Evolutionary conservation across 176 grass and related monocot genomes (phyloP).

Genomic region (Tillandsia fasciculata): DNA sequence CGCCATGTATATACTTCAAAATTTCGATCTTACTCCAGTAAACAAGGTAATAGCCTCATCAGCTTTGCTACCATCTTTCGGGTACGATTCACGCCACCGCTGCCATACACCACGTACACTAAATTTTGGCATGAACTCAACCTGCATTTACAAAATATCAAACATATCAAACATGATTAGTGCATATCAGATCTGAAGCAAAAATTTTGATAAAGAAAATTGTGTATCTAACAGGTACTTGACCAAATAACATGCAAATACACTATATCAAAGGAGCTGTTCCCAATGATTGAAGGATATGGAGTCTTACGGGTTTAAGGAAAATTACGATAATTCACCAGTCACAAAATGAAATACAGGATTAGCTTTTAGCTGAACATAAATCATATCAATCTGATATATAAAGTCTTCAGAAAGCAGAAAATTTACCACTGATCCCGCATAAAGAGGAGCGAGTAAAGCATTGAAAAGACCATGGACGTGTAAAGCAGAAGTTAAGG

Average conservation of each 20-base stretch:
- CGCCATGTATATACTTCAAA: background rate
- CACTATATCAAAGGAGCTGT: no score
- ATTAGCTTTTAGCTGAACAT: background rate
- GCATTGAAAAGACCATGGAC: conserved; percentile 98
- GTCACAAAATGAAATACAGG: conserved; percentile 7
- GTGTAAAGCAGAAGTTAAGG: conserved; percentile 86
- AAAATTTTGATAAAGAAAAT: background rate
- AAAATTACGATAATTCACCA: background rate
- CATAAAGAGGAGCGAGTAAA: conserved; percentile 84
- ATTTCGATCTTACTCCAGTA: conserved; percentile 57
- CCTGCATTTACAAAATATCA: conserved; percentile 36
- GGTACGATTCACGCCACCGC: conserved; percentile 88
- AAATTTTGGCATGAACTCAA: conserved; percentile 95
- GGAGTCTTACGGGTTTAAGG: background rate
- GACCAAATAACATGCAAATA: background rate
- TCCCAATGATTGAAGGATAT: background rate
- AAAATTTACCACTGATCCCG: conserved; percentile 73
- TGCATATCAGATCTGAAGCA: background rate
- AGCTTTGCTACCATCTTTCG: conserved; percentile 34
- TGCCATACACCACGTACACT: conserved; percentile 91
- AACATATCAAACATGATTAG: conserved; percentile 17
- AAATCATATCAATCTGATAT: background rate
- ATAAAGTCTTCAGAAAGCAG: conserved; percentile 14
- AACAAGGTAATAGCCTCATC: conserved; percentile 81
- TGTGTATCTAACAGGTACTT: background rate